Conservation (phyloP, 495 filamentous ascomycete species). For the Penicillium egyptiacum region DNA sequence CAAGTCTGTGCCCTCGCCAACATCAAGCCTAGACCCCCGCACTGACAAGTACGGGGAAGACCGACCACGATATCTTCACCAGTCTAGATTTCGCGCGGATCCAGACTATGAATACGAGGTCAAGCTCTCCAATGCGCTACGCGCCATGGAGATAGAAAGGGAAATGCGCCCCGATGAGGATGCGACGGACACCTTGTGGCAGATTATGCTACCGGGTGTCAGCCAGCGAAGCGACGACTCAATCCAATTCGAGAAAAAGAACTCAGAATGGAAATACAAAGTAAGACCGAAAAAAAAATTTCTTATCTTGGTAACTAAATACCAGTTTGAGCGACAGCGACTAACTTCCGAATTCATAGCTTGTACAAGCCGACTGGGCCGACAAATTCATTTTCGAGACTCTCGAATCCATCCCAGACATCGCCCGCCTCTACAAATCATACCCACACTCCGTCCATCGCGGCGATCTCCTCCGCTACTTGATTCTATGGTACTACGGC, state of each 20-base stretch:
- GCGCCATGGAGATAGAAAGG: conserved; percentile 25
- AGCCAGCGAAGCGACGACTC: conserved; percentile 31
- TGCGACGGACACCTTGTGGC: conserved; percentile 34
- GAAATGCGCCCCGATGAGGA: conserved; percentile 9
- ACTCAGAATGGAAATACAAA: conserved; percentile 35
- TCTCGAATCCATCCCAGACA: conserved; percentile 33
- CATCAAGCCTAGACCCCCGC: conserved; percentile 2
- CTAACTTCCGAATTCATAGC: conserved; percentile 16
- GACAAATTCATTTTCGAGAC: conserved; percentile 31
- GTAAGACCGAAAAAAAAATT: conserved; percentile 17
- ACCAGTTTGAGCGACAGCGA: not conserved
- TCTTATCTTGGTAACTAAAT: not conserved
- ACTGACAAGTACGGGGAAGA: conserved; percentile 5
- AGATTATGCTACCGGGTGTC: conserved; percentile 31
- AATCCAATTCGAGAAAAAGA: conserved; percentile 28
- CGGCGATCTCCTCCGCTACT: conserved; percentile 51
- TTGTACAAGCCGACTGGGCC: conserved; percentile 33
- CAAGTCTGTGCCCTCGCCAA: conserved; percentile 10
- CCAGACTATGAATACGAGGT: conserved; percentile 32
- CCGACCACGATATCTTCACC: conserved; percentile 32
- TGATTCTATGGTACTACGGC: conserved; percentile 48
- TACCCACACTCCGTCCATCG: conserved; percentile 43
- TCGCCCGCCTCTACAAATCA: conserved; percentile 30
- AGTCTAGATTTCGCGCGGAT: conserved; percentile 32
- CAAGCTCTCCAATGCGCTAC: conserved; percentile 26